Evolutionary conservation across 1,139 yeast species (phyloP).

Genomic region (Yueomyces sp.): DNA sequence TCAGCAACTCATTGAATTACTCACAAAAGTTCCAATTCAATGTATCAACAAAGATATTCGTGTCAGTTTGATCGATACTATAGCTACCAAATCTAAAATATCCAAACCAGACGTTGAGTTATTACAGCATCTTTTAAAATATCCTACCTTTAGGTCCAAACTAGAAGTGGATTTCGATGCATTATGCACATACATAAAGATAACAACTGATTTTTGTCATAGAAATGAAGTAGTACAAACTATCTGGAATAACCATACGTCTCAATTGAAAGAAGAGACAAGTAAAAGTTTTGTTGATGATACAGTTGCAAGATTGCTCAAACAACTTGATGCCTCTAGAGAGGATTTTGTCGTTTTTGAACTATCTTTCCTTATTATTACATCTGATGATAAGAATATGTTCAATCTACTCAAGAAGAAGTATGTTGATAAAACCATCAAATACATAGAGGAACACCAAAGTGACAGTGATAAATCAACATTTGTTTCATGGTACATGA

Average conservation of each 20-base stretch:
- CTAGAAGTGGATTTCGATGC: conserved; percentile 33
- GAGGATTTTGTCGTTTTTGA: conserved; percentile 5
- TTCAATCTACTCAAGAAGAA: not conserved
- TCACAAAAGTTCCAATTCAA: conserved; percentile 33
- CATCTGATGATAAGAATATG: not conserved
- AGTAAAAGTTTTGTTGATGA: conserved; percentile 8
- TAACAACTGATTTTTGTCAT: not conserved
- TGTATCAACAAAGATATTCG: conserved; percentile 35
- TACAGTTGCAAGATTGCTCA: conserved; percentile 1
- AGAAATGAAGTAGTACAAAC: conserved; percentile 10
- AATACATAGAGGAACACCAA: conserved; percentile 1
- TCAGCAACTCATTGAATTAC: conserved; percentile 1
- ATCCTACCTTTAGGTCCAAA: conserved; percentile 40
- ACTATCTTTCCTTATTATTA: conserved; percentile 8
- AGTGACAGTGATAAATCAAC: not conserved
- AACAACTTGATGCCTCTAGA: conserved; percentile 1
- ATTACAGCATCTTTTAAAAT: conserved; percentile 28
- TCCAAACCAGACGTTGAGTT: conserved; percentile 5
- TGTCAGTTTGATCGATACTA: conserved; percentile 27
- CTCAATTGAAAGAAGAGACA: conserved; percentile 14
- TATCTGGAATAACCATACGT: conserved; percentile 17
- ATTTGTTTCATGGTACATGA: conserved; percentile 1
- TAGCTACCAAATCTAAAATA: conserved; percentile 13
- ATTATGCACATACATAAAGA: conserved; percentile 13
- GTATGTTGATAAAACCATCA: not conserved